A percentile compares a stretch with the other conserved stretches of the same genome.
These are phyloP conservation scores for Cinnamomum micranthum DNA, from an alignment of 164 flowering plant genomes.

Conservation along the genomic window DNA sequence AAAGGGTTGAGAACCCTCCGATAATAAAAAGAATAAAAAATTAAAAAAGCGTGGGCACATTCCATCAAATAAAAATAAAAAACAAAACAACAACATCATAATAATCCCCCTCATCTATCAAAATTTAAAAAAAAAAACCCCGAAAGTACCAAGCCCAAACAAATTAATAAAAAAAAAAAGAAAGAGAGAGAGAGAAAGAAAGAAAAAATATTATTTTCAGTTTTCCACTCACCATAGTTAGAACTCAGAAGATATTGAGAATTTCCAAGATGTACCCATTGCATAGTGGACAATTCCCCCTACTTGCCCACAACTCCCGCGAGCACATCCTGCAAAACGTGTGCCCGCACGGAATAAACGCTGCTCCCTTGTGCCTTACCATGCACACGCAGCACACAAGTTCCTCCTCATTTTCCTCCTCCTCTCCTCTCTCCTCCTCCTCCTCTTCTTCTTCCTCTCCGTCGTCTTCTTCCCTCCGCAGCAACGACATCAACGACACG, in stretches of 20 bases:
- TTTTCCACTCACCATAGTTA: slow-evolving; percentile 18
- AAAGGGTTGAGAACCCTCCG: no score
- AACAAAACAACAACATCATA: no score
- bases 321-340: slow-evolving; percentile 82
- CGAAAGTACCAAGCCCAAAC: no score
- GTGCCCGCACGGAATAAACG: slow-evolving; percentile 94
- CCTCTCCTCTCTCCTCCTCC: slow-evolving; percentile 27
- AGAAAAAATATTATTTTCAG: background rate
- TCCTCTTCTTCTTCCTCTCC: slow-evolving; percentile 29
- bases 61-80: no score
- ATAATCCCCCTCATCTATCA: background rate
- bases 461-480: slow-evolving; percentile 65
- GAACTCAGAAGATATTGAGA: slow-evolving; percentile 70
- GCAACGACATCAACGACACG: slow-evolving; percentile 79
- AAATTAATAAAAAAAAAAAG: background rate
- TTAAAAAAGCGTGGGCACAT: no score
- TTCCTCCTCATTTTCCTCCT: slow-evolving; percentile 22
- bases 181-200: background rate
- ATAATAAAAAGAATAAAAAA: no score
- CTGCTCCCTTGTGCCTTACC: slow-evolving; percentile 88
- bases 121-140: no score
- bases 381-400: slow-evolving; percentile 80
- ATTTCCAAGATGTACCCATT: slow-evolving; percentile 71
- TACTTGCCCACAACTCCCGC: slow-evolving; percentile 67
- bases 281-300: slow-evolving; percentile 86